These are phyloP conservation scores for Mimosa pudica DNA, from an alignment of 306 rosid genomes.

Conservation along the genomic window DNA sequence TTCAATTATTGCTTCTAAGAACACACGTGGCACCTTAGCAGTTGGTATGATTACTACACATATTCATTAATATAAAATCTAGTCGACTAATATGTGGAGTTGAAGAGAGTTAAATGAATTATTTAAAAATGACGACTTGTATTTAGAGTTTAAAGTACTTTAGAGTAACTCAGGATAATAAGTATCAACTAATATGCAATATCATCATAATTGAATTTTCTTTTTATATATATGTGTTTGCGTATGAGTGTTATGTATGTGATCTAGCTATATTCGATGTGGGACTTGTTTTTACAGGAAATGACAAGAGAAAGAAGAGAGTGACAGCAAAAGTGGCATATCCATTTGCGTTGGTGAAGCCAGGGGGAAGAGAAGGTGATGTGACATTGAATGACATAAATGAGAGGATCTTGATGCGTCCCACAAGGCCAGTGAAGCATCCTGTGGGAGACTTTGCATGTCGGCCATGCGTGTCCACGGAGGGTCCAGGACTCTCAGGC, in stretches of 20 bases:
- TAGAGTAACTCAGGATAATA: no score
- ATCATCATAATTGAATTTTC: no score
- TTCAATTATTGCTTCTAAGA: constrained; percentile 36
- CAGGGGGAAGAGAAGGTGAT: constrained; percentile 91
- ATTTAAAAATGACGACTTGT: no score
- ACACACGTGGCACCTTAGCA: constrained; percentile 5
- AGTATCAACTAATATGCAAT: neutral
- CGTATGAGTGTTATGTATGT: no score
- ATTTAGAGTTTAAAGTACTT: no score
- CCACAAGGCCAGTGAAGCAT: constrained; percentile 85
- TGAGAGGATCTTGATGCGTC: constrained; percentile 85
- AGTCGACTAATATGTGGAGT: no score
- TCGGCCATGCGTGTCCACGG: constrained; percentile 83
- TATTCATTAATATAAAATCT: no score
- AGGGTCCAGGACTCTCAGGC: constrained; percentile 90
- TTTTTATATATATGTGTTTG: neutral
- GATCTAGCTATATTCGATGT: neutral
- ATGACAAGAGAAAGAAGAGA: constrained; percentile 36
- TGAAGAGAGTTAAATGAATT: no score
- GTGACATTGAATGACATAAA: constrained; percentile 91
- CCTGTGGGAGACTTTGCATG: constrained; percentile 96
- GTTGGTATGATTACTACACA: constrained; percentile 26
- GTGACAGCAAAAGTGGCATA: constrained; percentile 55
- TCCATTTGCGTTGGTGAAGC: constrained; percentile 96
- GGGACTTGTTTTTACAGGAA: constrained; percentile 12